phyloP scores from a whole-genome alignment of 2,329 filamentous ascomycete genomes.

The Helicocarpus griseus region DNA sequence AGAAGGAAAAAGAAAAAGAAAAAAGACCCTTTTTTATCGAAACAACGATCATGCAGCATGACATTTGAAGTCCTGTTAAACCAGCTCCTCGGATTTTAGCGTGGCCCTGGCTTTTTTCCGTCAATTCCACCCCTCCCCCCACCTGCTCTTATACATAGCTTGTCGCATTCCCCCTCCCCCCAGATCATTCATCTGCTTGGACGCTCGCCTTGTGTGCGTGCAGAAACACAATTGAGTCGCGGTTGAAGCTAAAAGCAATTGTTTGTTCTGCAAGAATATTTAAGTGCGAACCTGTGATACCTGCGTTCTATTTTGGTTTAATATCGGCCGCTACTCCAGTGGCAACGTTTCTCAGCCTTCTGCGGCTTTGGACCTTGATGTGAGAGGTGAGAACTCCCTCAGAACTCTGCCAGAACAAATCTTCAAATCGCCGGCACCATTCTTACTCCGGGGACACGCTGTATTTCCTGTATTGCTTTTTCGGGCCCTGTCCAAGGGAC shows the following conservation, averaged over 20 bases:
- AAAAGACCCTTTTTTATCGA: no score
- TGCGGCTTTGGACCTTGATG: not conserved
- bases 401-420: not conserved
- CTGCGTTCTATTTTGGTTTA: not conserved
- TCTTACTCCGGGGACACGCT: not conserved
- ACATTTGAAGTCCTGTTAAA: not conserved
- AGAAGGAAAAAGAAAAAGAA: not conserved
- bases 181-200: not conserved
- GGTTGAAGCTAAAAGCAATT: not conserved
- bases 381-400: slow-evolving; percentile 4
- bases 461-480: not conserved
- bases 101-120: not conserved
- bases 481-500: not conserved
- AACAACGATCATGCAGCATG: not conserved
- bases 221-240: not conserved
- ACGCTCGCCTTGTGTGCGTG: not conserved
- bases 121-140: not conserved
- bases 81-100: not conserved
- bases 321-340: not conserved
- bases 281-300: not conserved
- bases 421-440: not conserved
- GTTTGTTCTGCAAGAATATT: not conserved
- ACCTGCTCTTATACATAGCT: not conserved
- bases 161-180: not conserved
- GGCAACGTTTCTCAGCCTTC: not conserved